Conservation (phyloP, 495 filamentous ascomycete genomes). For the Poronia punctata region DNA sequence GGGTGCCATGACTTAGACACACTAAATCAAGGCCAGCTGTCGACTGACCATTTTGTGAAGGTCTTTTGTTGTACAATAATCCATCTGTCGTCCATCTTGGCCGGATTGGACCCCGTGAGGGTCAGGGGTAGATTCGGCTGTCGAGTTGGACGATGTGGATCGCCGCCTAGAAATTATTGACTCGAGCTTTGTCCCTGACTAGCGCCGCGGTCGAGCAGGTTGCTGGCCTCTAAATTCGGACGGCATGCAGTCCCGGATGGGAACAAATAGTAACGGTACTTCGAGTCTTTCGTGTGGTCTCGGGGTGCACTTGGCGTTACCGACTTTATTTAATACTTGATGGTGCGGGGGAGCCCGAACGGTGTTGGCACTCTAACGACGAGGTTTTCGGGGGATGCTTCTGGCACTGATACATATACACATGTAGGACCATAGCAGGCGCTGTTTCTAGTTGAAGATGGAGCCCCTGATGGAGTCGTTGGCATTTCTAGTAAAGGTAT, state of each 20-base stretch:
- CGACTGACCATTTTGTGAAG: constrained; percentile 89
- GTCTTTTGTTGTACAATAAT: constrained; percentile 97
- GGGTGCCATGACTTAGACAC: background rate
- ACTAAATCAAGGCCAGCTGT: background rate
- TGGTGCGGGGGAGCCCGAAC: constrained; percentile 2
- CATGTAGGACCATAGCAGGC: constrained; percentile 13
- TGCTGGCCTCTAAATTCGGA: constrained; percentile 21
- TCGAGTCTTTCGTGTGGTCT: constrained; percentile 12
- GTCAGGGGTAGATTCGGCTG: constrained; percentile 20
- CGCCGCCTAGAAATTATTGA: constrained; percentile 22
- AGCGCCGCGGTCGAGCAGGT: constrained; percentile 7
- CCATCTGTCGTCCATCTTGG: constrained; percentile 78
- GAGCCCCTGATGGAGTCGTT: background rate
- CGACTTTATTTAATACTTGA: background rate
- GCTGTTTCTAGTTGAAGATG: constrained; percentile 3
- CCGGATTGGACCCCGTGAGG: constrained; percentile 32
- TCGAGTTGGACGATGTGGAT: constrained; percentile 21
- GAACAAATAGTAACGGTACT: constrained; percentile 8
- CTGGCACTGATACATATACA: constrained; percentile 6
- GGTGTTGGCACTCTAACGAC: background rate
- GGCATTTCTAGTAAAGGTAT: background rate
- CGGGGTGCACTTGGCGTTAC: constrained; percentile 3
- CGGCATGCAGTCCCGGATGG: constrained; percentile 24
- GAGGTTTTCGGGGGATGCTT: constrained; percentile 1
- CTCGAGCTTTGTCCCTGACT: constrained; percentile 17